Base-by-base conservation (phyloP, 192 early-diverging fungal genomes). In the Spizellomyces punctatus region DNA sequence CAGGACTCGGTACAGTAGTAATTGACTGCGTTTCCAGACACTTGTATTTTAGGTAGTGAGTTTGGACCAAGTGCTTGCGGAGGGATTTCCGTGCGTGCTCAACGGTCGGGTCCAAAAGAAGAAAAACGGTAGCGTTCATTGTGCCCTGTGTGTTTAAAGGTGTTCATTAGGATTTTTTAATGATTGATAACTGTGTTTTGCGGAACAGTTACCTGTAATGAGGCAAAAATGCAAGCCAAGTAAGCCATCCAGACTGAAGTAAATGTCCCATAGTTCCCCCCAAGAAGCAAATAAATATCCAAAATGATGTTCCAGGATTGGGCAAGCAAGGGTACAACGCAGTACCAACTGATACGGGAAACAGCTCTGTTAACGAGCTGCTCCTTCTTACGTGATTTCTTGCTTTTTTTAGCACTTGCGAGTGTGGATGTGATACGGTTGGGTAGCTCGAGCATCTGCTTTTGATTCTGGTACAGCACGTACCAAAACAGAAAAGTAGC, bases 111-210 rank as follows among this genome's bases (percentile, higher is more conserved):
- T 66, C 64, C 45, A 16, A 46, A 6, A 4, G 5, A 27, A 66
- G 47, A 47, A 66, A 66, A 47, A 66, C 57, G 45, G 7, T 16
- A n/a, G 64, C 3, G 64, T 66, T 66, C 45, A 66, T 17, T 19
- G 27, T 16, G 42, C 64, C 64, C 7, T 66, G 42, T 66, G 7
- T 6, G 41, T 27, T n/a, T 6, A 16, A 10, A 41, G 60, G 41
- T 27, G 36, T 16, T 27, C 17, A 41, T 16, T 17, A 6, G 60
- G 16, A 17, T 27, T 17, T 5, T 21, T 16, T 6, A 41, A 62
- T 36, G 27, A 36, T 3, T 36, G 27, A 41, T 41, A 16, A 5
- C 6, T 22, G 60, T 16, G 36, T n/a, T 5, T 17, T 17, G n/a
- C 19, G 6, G 3, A 41, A 41, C 5, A 22, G 5, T 16, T 16